phyloP scores from a whole-genome alignment of 73 alveolate species.

The Tetrahymena borealis region DNA sequence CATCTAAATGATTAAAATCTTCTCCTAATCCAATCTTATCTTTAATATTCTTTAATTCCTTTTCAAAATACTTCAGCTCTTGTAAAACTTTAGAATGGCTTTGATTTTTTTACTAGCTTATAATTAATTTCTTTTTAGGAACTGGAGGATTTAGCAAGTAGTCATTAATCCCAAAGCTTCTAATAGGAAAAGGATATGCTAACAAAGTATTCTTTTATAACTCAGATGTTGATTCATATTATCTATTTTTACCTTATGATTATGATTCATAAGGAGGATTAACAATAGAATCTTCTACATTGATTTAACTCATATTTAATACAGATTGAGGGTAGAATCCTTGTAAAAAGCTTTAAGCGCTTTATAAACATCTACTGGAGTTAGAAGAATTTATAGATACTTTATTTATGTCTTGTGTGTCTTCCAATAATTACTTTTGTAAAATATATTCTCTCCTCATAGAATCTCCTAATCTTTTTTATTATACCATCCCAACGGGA shows the following conservation, averaged over 20 bases:
- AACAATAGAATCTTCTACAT: neutral
- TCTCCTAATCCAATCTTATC: neutral
- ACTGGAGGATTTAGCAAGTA: neutral
- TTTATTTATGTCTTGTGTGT: neutral
- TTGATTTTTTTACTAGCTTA: neutral
- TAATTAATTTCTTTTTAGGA: neutral
- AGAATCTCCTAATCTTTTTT: neutral
- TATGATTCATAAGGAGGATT: neutral
- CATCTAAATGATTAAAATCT: neutral
- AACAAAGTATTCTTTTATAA: neutral
- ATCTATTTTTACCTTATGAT: neutral
- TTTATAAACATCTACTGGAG: neutral
- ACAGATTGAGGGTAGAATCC: neutral
- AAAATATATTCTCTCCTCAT: neutral
- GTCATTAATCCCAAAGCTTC: neutral
- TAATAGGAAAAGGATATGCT: neutral
- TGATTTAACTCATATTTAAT: neutral
- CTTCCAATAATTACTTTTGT: neutral
- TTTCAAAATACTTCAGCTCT: neutral
- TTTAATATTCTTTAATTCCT: neutral
- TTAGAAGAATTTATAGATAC: neutral
- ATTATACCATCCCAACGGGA: neutral
- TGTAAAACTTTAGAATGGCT: neutral
- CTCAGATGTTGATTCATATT: neutral
- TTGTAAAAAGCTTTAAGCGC: neutral